Percentiles rank a stretch among this genome's conserved stretches.
phyloP scores from a whole-genome alignment of 2,329 filamentous ascomycete species.

The Verticillium tricorpus region DNA sequence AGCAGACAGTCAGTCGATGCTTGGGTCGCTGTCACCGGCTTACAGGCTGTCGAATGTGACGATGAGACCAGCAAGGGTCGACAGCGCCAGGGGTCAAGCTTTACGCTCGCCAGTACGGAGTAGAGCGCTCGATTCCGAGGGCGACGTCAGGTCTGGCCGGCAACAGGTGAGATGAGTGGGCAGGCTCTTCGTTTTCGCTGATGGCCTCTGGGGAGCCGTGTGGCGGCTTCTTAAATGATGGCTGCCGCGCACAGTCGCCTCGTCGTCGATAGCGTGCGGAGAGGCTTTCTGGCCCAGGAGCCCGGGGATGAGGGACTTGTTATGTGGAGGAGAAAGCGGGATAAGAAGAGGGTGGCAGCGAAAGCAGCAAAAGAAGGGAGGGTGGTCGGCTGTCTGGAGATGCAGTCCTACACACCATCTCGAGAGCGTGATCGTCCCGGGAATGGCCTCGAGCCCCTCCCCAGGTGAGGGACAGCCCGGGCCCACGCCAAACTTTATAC shows the following conservation, averaged over 20 bases:
- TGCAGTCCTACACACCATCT: not conserved
- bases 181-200: not conserved
- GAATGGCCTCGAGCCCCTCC: not conserved
- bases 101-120: not conserved
- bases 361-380: not conserved
- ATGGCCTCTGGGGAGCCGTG: not conserved
- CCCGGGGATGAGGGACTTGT: not conserved
- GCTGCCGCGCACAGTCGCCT: not conserved
- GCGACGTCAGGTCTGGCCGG: not conserved
- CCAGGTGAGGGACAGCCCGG: not conserved
- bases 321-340: not conserved
- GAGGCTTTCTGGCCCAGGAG: not conserved
- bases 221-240: not conserved
- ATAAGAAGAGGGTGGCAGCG: slow-evolving; percentile 2
- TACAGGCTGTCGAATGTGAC: not conserved
- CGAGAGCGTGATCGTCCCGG: not conserved
- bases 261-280: not conserved
- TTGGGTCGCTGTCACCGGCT: not conserved
- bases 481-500: not conserved
- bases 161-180: not conserved
- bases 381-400: not conserved
- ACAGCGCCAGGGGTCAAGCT: not conserved
- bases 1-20: not conserved
- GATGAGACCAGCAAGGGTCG: not conserved
- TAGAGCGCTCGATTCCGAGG: not conserved